Base-by-base conservation (phyloP, 2,329 filamentous ascomycete species). In the Fusarium staphyleae region DNA sequence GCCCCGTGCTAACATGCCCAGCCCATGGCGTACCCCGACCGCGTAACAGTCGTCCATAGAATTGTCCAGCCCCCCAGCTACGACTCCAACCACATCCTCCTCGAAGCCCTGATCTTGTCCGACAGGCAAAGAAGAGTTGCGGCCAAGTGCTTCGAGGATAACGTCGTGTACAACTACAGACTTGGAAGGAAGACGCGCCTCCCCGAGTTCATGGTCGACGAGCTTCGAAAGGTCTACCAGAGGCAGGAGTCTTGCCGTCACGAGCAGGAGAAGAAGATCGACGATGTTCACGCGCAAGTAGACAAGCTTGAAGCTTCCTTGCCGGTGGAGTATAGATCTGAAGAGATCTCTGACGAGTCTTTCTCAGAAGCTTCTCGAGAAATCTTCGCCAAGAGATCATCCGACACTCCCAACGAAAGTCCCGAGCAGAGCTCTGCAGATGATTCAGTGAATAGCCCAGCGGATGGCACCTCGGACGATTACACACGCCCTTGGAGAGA, bases 11-110 rank as follows among this genome's bases (percentile, higher is more conserved):
- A 35, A 35, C 15, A 12, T 16, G 13, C 14, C 1, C 3, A 39
- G 89, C 91, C 92, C 13, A 88, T 96, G 84, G 87, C 81, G 28
- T 96, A 85, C 72, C 92, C 92, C 1, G 92, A 96, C 72, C 82
- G 83, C 41, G 85, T 96, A 57, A 91, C 89, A 0, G 90, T 95
- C 15, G 88, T 93, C 66, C 91, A 96, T 75, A 93, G 88, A 70
- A 81, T 96, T 11, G 75, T 80, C 3, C 71, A 74, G 18, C 72
- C 79, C 51, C 87, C 86, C 3, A 53, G 66, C 14, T 55, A 66
- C 15, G 59, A 60, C 3, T 72, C 74, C 0, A 66, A 75, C 14
- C 81, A 82, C 15, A 82, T 93, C 57, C 71, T 83, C 47, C 70
- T 87, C 49, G 81, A 86, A 62, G 82, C 80, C 42, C 70, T 85